Evolutionary conservation across 106 monocot species (phyloP).

Genomic region (Phalaenopsis equestris): DNA sequence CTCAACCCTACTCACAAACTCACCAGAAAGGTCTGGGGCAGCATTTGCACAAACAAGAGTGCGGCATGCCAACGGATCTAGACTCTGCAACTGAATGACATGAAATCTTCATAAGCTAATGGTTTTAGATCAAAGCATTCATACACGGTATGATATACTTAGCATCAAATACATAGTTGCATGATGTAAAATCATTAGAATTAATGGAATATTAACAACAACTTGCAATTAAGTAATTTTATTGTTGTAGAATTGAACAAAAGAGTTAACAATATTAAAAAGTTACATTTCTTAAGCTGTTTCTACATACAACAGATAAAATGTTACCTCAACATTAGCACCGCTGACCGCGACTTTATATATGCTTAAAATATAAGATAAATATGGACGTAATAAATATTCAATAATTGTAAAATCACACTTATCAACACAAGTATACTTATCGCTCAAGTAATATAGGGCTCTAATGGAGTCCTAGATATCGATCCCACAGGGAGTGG

Average conservation of each 20-base stretch:
- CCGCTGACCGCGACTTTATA: no score
- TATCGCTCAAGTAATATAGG: no score
- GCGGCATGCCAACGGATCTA: conserved; percentile 69
- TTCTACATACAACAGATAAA: background rate
- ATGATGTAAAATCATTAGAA: background rate
- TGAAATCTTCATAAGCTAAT: conserved; percentile 1
- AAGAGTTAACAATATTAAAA: background rate
- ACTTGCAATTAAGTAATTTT: background rate
- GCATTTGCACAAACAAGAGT: conserved; percentile 53
- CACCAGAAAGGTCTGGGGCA: conserved; percentile 65
- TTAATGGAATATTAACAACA: background rate
- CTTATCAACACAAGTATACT: no score
- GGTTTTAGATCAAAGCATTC: no score
- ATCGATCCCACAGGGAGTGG: no score
- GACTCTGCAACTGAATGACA: conserved; percentile 44
- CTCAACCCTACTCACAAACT: background rate
- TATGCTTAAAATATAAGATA: no score
- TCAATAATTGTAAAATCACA: no score
- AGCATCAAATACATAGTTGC: background rate
- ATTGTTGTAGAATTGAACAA: background rate
- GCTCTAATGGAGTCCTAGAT: no score
- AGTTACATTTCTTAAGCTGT: background rate
- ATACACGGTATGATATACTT: background rate
- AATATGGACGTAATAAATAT: no score
- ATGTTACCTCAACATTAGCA: conserved; percentile 58